Evolutionary conservation across 2,329 filamentous ascomycete genomes (phyloP), one percentile per base, ranked within the genome.

Genomic region (Phaeoacremonium minimum): DNA sequence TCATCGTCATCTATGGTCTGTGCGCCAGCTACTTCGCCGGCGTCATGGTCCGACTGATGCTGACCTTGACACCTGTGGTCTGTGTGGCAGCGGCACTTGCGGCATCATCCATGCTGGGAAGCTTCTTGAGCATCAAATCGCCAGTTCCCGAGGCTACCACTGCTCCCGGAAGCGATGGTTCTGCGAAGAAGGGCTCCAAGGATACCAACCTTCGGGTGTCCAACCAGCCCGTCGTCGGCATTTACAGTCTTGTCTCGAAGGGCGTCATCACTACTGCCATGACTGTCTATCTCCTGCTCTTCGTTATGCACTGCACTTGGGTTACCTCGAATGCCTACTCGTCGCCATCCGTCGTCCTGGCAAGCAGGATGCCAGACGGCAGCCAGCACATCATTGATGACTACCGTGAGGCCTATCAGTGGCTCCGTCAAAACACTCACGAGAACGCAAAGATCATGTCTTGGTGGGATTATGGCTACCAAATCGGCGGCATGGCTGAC

Each of bases 381-480:
- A 93, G 83, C 60, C 91, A 97, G 60, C 90, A 95, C 66, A 98
- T 98, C 59, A 98, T 98, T 54, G 93, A 98, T 57, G 93, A 98
- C 63, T 98, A 98, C 69, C 85, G 93, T 57, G 93, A 98, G 75
- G 93, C 93, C 3, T 98, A 98, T 69, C 95, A 98, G 69, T 98
- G 93, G 93, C 82, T 98, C 33, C 86, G 93, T 46, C 93, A 98
- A 65, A 98, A 98, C 71, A 98, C 94, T 8, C 76, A 84, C 42
- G 78, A 91, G 48, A 87, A 96, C 52, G 90, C 94, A 57, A 98
- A 97, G 76, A 85, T 98, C 58, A 97, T 97, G 91, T 93, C 90
- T 2, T 98, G 93, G 93, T 98, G 93, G 93, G 93, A 98, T 61
- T 98, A 98, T 56, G 93, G 93, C 47, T 98, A 98, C 70, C 93